Evolutionary conservation across 2,329 filamentous ascomycete genomes (phyloP).

Genomic region (Paecilomyces variotii): DNA sequence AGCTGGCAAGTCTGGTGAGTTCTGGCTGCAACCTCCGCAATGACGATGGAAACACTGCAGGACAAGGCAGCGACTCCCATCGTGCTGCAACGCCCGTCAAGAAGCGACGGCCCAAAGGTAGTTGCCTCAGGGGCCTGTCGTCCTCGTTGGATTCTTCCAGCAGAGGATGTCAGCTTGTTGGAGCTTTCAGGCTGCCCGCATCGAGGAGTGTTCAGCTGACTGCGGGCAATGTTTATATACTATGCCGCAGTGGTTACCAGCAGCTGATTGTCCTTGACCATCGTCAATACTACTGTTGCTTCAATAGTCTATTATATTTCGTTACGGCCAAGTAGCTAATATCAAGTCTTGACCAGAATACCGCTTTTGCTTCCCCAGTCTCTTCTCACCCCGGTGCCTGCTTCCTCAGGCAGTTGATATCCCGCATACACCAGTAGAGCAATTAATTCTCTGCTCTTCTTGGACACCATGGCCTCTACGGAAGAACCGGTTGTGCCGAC

Average conservation of each 20-base stretch:
- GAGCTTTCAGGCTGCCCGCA: background rate
- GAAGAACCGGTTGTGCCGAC: slow-evolving; percentile 2
- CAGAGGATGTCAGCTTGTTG: background rate
- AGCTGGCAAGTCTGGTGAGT: background rate
- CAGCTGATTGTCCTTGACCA: background rate
- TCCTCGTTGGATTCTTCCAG: background rate
- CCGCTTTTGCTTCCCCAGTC: background rate
- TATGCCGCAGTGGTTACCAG: background rate
- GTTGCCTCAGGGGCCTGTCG: background rate
- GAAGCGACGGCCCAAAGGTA: background rate
- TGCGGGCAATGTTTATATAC: background rate
- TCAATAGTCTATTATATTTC: background rate
- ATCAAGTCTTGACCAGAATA: background rate
- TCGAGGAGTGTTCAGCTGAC: background rate
- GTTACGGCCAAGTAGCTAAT: background rate
- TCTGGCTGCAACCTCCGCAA: background rate
- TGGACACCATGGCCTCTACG: slow-evolving; percentile 1
- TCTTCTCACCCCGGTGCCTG: background rate
- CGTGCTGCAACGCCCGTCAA: background rate
- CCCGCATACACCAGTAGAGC: background rate
- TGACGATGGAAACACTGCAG: background rate
- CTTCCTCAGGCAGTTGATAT: background rate
- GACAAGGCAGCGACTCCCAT: background rate
- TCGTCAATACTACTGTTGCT: background rate
- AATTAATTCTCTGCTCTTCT: background rate